Base-by-base conservation (phyloP, 2,329 filamentous ascomycete species). In the Verruconis gallopava region DNA sequence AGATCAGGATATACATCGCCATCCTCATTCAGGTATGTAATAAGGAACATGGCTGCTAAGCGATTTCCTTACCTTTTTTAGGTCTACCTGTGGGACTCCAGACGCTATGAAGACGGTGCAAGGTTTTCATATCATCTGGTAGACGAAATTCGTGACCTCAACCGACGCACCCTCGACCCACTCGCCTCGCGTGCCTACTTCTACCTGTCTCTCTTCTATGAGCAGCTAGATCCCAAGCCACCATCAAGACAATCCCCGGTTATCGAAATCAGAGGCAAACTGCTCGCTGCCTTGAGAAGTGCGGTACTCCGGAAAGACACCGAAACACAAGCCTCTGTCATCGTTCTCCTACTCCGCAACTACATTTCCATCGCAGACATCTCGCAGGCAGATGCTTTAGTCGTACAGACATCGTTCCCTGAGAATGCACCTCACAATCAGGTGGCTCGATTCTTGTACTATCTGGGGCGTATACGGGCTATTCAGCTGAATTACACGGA, bases 401-500 rank as follows among this genome's bases (percentile, higher is more conserved):
- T 98, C 48, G 89, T 85, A 21, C 91, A 98, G 65, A 94, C 91
- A 21, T 81, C 91, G 58, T 96, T 98, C 63, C 91, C 91, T 4
- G 75, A 88, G 48, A 85, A 85, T 55, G 91, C 91, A 3, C 85
- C 88, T 50, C 98, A 95, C 68, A 98, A 95, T 62, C 91, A 98
- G 67, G 88, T 98, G 50, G 93, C 91, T 48, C 79, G 91, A 47
- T 98, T 94, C 67, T 72, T 96, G 45, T 98, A 93, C 73, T 98
- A 98, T 63, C 76, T 98, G 11, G 91, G 91, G 47, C 85, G 89
- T 51, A 95, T 96, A 64, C 81, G 91, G 47, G 86, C 91, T 42
- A 93, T 96, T 54, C 91, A 98, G 67, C 73, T 98, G 50, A 82
- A 84, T 51, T 98, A 98, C 68, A 95, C 91, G 5, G 89, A 95